Evolutionary conservation across 371 early-diverging fungal genomes (phyloP).

Genomic region (Mucor piriformis): DNA sequence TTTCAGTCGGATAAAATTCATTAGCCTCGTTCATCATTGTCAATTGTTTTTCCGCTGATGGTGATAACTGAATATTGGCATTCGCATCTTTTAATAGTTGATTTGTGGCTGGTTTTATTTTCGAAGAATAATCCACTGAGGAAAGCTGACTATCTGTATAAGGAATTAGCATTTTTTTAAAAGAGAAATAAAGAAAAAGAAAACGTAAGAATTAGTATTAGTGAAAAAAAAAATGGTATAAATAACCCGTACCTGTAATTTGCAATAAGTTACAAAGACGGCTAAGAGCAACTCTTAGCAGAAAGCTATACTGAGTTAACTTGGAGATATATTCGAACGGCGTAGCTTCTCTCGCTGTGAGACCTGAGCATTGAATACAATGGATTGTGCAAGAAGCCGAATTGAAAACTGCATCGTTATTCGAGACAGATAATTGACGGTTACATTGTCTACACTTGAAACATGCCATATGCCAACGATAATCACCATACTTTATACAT

Average conservation of each 20-base stretch:
- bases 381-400: conserved; percentile 47
- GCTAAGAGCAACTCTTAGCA: conserved; percentile 85
- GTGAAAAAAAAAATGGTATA: conserved; percentile 1
- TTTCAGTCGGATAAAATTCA: conserved; percentile 46
- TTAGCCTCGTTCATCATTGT: conserved; percentile 26
- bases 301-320: conserved; percentile 88
- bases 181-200: conserved; percentile 1
- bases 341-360: conserved; percentile 32
- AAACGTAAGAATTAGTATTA: background rate
- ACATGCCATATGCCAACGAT: conserved; percentile 84
- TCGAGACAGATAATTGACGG: conserved; percentile 32
- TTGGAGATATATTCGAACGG: conserved; percentile 71
- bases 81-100: conserved; percentile 19
- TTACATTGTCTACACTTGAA: conserved; percentile 75
- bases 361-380: conserved; percentile 47
- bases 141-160: conserved; percentile 41
- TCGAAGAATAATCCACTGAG: conserved; percentile 41
- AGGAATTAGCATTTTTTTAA: background rate
- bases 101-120: conserved; percentile 16
- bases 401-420: conserved; percentile 48
- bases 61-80: conserved; percentile 14
- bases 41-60: conserved; percentile 24
- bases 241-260: conserved; percentile 56
- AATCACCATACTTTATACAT: conserved; percentile 71
- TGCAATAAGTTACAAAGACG: conserved; percentile 79